phyloP scores from a whole-genome alignment of 768 basidiomycete species.

The Cyathus striatus region DNA sequence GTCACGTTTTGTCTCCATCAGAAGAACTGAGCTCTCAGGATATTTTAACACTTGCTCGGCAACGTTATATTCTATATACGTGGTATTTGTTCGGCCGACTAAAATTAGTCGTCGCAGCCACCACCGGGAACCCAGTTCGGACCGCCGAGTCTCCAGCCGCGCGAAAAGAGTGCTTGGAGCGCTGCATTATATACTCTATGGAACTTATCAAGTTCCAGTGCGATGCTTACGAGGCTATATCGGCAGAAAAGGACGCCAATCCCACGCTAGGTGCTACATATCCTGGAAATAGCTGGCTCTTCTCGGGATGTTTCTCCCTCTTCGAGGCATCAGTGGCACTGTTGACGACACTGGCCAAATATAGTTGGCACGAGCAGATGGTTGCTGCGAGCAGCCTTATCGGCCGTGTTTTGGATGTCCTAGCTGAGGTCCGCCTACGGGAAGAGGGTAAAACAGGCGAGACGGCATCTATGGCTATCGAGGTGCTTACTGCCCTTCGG shows the following conservation, averaged over 20 bases:
- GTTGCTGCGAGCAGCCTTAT: slow-evolving; percentile 27
- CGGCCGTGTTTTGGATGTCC: slow-evolving; percentile 22
- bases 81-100: slow-evolving; percentile 42
- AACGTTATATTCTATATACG: slow-evolving; percentile 37
- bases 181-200: slow-evolving; percentile 32
- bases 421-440: slow-evolving; percentile 27
- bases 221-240: slow-evolving; percentile 25
- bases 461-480: slow-evolving; percentile 32
- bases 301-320: slow-evolving; percentile 37
- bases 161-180: slow-evolving; percentile 26
- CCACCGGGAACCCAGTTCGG: slow-evolving; percentile 25
- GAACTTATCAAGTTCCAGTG: slow-evolving; percentile 40
- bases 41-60: slow-evolving; percentile 25
- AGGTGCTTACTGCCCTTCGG: slow-evolving; percentile 9
- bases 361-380: slow-evolving; percentile 30
- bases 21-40: slow-evolving; percentile 23
- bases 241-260: no score
- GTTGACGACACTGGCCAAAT: slow-evolving; percentile 32
- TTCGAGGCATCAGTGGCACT: slow-evolving; percentile 45
- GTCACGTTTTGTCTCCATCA: slow-evolving; percentile 17
- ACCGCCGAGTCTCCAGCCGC: slow-evolving; percentile 15
- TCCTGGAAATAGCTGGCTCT: slow-evolving; percentile 32
- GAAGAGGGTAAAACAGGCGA: slow-evolving; percentile 28
- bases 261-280: slow-evolving; percentile 15
- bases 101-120: slow-evolving; percentile 39